A percentile compares a stretch with the other conserved stretches of the same genome.
These are phyloP conservation scores for Zygnema cylindricum DNA, from an alignment of 139 green algal genomes.

Conservation along the genomic window DNA sequence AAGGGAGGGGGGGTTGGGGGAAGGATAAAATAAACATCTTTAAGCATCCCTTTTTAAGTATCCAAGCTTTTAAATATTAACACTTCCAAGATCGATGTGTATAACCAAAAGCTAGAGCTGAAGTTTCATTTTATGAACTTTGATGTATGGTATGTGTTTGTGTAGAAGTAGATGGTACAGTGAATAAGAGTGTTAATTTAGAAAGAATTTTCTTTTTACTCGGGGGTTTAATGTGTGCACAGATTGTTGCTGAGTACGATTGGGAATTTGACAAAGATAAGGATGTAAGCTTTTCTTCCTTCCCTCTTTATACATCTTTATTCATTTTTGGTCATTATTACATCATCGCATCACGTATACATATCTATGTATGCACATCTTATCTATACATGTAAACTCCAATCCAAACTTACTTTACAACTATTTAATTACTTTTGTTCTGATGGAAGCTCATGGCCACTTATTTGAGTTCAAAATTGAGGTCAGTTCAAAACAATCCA, in stretches of 20 bases:
- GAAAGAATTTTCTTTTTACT: neutral
- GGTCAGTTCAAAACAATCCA: no score
- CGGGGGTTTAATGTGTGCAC: neutral
- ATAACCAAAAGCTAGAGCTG: neutral
- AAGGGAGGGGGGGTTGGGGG: no score
- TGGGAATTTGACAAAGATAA: conserved; percentile 59
- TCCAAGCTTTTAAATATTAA: neutral
- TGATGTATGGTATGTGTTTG: neutral
- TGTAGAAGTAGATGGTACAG: neutral
- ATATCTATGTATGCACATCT: no score
- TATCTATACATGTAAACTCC: no score
- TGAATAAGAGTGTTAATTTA: neutral
- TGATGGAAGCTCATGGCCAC: no score
- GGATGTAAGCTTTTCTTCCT: no score
- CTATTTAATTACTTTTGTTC: no score
- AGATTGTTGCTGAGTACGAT: conserved; percentile 51
- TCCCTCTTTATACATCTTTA: no score
- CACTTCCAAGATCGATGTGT: neutral
- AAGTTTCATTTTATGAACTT: neutral
- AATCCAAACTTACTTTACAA: no score
- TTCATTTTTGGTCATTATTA: no score
- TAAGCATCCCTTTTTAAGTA: neutral
- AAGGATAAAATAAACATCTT: neutral
- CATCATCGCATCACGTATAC: no score
- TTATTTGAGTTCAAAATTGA: no score